Base-by-base conservation (phyloP, 345 rosid genomes). In the Salix caprea region DNA sequence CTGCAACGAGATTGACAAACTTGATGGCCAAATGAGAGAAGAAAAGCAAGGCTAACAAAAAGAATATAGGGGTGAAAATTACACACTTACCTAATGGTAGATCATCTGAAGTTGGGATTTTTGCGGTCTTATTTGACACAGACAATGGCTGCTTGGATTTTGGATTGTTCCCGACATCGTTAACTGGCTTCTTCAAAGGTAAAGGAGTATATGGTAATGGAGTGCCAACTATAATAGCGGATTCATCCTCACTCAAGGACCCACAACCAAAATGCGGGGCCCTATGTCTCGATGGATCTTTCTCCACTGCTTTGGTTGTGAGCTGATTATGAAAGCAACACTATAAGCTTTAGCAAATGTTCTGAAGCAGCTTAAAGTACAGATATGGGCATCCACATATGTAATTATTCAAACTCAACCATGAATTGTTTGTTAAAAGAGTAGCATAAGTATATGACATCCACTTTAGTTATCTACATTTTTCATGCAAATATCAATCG, bases 251-350 rank as follows among this genome's bases (percentile, higher is more conserved):
- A 4, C 86, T 83, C 77, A 92, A 34, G 37, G 87, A 86, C 13
- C 93, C 91, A 37, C 96, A 90, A 28, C 77, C 82, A 76, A 90
- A 94, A 76, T 94, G 97, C 6, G 90, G 90, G 69, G 90, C 77
- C 21, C 94, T 88, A 77, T 96, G n/a, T 80, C 93, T 86, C 21
- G 88, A 52, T 54, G 84, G 79, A 80, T 87, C 88, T 82, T 94
- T 93, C 71, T 90, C 95, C 77, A 90, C 95, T 39, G 90, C 89
- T 82, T 88, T 87, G 23, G 77, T 70, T 10, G 97, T 91, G 66
- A 96, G 90, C 97, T 91, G 89, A 72, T 71, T 16, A 72, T 8
- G 77, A 67, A 81, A 21, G 73, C n/a, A 77, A 73, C 23, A 64
- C 36, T 2, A 68, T 77, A 69, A 66, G 67, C 52, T 68, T 46